Evolutionary conservation across 2,329 filamentous ascomycete species (phyloP).

Genomic region (Claviceps sp.): DNA sequence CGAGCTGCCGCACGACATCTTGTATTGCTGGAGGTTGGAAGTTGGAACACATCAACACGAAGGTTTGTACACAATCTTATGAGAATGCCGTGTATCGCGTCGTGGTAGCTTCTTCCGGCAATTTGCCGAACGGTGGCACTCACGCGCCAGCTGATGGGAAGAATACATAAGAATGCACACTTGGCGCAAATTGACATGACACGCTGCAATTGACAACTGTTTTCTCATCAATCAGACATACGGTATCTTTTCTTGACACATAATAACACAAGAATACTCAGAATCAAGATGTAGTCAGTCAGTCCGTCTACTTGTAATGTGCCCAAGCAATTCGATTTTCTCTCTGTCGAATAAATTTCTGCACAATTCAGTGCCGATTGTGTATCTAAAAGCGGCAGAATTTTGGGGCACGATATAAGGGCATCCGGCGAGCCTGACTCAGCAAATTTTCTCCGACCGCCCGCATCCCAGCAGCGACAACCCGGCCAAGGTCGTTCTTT

Average conservation of each 20-base stretch:
- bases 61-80: too few relatives aligned
- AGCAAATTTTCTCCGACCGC: constrained; percentile 29
- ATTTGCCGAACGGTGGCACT: not conserved
- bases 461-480: constrained; percentile 16
- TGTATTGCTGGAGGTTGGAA: too few relatives aligned
- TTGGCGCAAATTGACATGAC: not conserved
- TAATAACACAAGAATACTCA: too few relatives aligned
- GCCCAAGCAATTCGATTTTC: not conserved
- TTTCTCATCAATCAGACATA: not conserved
- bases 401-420: constrained; percentile 28
- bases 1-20: too few relatives aligned
- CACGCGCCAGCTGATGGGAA: not conserved
- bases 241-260: too few relatives aligned
- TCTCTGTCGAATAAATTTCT: constrained; percentile 7
- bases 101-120: not conserved
- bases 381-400: constrained; percentile 24
- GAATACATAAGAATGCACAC: not conserved
- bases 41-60: too few relatives aligned
- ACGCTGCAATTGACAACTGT: not conserved
- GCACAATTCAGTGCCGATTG: constrained; percentile 17
- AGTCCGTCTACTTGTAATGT: not conserved
- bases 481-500: constrained; percentile 7
- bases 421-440: constrained; percentile 23
- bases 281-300: not conserved
- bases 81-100: too few relatives aligned